Evolutionary conservation across 2,329 filamentous ascomycete species (phyloP).

Genomic region (Fusarium pilosicola): DNA sequence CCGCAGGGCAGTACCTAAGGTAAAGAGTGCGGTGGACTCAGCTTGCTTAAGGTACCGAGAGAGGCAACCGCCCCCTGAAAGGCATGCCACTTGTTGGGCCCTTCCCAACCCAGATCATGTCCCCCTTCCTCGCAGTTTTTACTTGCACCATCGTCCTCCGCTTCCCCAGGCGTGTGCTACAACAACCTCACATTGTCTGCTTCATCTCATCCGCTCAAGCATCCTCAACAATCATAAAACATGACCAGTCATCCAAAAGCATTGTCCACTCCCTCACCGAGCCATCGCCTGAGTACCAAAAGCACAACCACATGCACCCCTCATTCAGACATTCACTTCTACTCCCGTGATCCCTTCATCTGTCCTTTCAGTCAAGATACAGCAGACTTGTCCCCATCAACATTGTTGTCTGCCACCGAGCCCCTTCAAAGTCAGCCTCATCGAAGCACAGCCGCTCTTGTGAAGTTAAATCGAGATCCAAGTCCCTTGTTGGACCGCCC

Average conservation of each 20-base stretch:
- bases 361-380: neutral
- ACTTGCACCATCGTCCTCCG: neutral
- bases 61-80: neutral
- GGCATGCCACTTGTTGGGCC: neutral
- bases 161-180: accelerated
- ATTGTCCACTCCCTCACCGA: neutral
- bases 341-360: no score
- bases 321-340: neutral
- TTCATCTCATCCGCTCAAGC: neutral
- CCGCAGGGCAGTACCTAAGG: no score
- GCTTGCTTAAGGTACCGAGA: neutral
- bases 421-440: neutral
- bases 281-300: neutral
- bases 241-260: neutral
- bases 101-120: neutral
- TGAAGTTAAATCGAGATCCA: no score
- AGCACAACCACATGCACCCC: neutral
- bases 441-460: neutral
- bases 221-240: neutral
- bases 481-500: accelerated
- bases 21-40: neutral
- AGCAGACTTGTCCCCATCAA: accelerated
- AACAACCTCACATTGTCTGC: neutral
- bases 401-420: no score
- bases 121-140: no score